Percentiles rank a stretch among this genome's conserved stretches.
Conservation (phyloP, 83 land plant species). For the Thuja plicata region DNA sequence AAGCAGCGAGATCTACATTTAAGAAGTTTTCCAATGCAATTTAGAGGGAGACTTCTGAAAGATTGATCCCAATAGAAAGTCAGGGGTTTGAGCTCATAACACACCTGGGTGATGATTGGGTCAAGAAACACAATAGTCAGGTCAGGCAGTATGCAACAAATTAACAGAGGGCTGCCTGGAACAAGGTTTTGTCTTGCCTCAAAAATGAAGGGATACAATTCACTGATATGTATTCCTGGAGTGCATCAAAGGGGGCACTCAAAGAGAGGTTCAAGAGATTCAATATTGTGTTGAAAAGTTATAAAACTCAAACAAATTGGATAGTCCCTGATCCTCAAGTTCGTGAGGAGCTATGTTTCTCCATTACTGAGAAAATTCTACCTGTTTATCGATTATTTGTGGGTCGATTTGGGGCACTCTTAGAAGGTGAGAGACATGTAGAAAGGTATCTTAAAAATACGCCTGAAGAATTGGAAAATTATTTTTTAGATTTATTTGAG, state of each 20-base stretch:
- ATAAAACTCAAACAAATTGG: conserved; percentile 47
- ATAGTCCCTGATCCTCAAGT: conserved; percentile 42
- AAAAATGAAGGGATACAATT: conserved; percentile 62
- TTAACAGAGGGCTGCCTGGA: conserved; percentile 58
- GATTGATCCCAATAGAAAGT: conserved; percentile 68
- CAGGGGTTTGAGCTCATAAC: conserved; percentile 46
- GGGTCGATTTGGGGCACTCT: conserved; percentile 30
- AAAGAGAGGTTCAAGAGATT: conserved; percentile 57
- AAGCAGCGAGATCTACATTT: conserved; percentile 74
- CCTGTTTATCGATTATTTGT: conserved; percentile 45
- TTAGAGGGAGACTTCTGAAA: conserved; percentile 56
- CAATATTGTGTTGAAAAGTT: conserved; percentile 49
- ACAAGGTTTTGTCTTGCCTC: conserved; percentile 43
- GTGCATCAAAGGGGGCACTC: conserved; percentile 28
- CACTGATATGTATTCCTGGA: conserved; percentile 45
- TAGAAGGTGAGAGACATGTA: conserved; percentile 41
- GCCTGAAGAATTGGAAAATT: conserved; percentile 39
- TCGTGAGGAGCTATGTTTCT: conserved; percentile 54
- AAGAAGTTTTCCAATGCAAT: conserved; percentile 82
- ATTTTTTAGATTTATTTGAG: conserved; percentile 39
- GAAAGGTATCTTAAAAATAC: conserved; percentile 53
- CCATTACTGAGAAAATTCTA: conserved; percentile 40
- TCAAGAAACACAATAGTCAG: conserved; percentile 34
- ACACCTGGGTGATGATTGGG: conserved; percentile 66
- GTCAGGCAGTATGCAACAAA: conserved; percentile 47